These are phyloP conservation scores for Macrolepiota fuliginosa DNA, from an alignment of 768 basidiomycete genomes.

Conservation along the genomic window DNA sequence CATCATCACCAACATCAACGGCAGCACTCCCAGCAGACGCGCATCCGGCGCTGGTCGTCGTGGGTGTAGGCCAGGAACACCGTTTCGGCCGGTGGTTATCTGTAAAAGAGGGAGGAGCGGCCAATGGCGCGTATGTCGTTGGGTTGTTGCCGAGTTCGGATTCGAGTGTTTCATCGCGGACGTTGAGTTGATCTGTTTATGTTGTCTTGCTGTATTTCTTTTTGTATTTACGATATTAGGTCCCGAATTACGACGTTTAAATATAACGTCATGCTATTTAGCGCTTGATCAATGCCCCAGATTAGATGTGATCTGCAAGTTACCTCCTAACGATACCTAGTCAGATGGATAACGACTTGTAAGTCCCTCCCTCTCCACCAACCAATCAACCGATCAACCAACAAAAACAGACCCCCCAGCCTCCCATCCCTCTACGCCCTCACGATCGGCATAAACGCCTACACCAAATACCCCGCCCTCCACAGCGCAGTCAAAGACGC, in stretches of 20 bases:
- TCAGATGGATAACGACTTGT: neutral
- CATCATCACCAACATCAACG: slow-evolving; percentile 19
- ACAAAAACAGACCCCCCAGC: neutral
- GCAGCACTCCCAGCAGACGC: slow-evolving; percentile 17
- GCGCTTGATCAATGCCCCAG: neutral
- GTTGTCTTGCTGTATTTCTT: neutral
- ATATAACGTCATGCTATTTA: neutral
- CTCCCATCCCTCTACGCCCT: slow-evolving; percentile 32
- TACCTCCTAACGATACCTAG: neutral
- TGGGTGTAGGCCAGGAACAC: slow-evolving; percentile 84
- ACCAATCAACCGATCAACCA: neutral
- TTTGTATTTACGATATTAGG: neutral
- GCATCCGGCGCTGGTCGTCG: slow-evolving; percentile 56
- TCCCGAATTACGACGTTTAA: too few species aligned
- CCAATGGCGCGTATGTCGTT: slow-evolving; percentile 72
- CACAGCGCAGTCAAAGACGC: slow-evolving; percentile 38
- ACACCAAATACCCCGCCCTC: slow-evolving; percentile 27
- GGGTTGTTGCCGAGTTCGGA: slow-evolving; percentile 38
- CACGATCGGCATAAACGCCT: slow-evolving; percentile 42
- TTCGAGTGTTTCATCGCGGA: slow-evolving; percentile 20
- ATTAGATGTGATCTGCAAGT: neutral
- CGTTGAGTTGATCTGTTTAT: slow-evolving; percentile 9
- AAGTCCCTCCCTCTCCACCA: neutral
- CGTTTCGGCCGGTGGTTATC: slow-evolving; percentile 87
- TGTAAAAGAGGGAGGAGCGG: slow-evolving; percentile 62